Evolutionary conservation across 306 rosid species (phyloP), one percentile per base, ranked within the genome.

Genomic region (Gillenia trifoliata): DNA sequence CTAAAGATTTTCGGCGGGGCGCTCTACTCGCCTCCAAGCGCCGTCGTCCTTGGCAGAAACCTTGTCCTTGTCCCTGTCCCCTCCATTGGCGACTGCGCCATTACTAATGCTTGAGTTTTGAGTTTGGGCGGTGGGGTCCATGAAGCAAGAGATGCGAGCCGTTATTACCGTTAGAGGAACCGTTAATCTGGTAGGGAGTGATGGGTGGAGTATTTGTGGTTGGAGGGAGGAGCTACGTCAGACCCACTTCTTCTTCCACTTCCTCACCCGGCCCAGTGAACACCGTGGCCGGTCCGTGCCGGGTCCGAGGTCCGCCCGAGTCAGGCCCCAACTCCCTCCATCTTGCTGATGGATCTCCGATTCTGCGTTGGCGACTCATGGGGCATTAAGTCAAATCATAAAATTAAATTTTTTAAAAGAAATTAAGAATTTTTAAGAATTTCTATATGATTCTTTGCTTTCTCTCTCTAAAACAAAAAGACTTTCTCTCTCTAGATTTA

Each of bases 211-310:
- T 40, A 13, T 34, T 26, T 26, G 64, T 26, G 30, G 65, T 52
- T 63, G n/a, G 98, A 83, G 1, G 97, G 83, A 3, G 96, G 86
- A 1, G 96, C 68, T 7, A 90, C 90, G 85, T 88, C n/a, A 96
- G 84, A 94, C 86, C 99, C 99, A 94, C 76, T 87, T 92, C 99
- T 88, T 94, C 97, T 88, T 94, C 99, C 99, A 94, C 88, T 77
- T 92, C 89, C 99, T 79, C 15, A 94, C 99, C 99, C 78, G 99
- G 96, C 5, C 99, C 97, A 26, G 77, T 94, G 88, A 94, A 94
- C 64, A 94, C 99, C 71, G 99, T 92, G 38, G 97, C 89, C 72
- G 97, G 99, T 64, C 96, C 97, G 75, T 94, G 92, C 29, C 99
- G 93, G 77, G 97, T 91, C 74, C 74, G 98, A 93, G 55, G 98